Percentiles rank a stretch among this genome's conserved stretches.
Conservation (phyloP, 805 yeast species). For the Barnettozyma sucrosica region DNA sequence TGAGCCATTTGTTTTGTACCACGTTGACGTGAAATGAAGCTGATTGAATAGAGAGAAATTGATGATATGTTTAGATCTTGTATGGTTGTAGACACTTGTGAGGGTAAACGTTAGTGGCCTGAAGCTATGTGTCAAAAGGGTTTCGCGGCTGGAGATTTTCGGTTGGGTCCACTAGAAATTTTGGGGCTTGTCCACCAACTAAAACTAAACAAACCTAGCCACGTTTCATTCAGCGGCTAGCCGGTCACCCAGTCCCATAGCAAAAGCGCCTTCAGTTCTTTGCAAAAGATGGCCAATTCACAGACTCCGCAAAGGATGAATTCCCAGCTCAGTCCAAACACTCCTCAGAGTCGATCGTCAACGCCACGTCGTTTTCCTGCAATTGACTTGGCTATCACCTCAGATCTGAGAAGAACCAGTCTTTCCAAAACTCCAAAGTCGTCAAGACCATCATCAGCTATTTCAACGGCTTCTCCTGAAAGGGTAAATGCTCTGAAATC, state of each 20-base stretch:
- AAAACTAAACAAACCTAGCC: background rate
- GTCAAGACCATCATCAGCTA: background rate
- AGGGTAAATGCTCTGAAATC: background rate
- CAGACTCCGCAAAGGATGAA: background rate
- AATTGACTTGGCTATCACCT: background rate
- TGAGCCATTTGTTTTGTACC: slow-evolving; percentile 91
- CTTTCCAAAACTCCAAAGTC: background rate
- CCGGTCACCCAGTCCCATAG: background rate
- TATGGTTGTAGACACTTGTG: too few species aligned
- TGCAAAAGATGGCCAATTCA: background rate
- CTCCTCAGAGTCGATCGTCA: background rate
- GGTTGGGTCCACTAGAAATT: background rate
- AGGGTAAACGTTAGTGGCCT: background rate
- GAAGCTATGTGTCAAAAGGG: background rate
- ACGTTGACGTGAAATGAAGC: slow-evolving; percentile 36
- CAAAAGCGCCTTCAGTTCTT: background rate
- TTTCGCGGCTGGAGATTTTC: background rate
- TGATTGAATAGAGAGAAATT: background rate
- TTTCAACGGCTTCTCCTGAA: background rate
- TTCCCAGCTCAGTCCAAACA: background rate
- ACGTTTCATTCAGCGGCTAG: background rate
- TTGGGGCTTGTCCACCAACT: background rate
- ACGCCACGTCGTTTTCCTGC: background rate
- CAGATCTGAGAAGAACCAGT: background rate
- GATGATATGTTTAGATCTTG: background rate